Percentiles rank a stretch among this genome's conserved stretches.
Conservation (phyloP, 805 yeast genomes). For the Candida silvatica region DNA sequence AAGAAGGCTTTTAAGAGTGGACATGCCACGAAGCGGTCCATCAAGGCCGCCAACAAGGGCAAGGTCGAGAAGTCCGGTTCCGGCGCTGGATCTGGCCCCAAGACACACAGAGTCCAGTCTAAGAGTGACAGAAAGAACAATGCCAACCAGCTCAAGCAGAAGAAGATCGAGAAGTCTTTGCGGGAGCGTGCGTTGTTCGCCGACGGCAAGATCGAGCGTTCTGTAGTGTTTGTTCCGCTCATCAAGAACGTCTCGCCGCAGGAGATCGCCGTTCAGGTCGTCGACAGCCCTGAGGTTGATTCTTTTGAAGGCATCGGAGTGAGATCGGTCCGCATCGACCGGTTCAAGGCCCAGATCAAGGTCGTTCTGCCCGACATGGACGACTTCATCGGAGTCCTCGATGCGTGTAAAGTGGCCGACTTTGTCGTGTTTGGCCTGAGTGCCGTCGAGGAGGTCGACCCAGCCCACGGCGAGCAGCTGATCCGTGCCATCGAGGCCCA, state of each 20-base stretch:
- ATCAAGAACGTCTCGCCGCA: conserved; percentile 58
- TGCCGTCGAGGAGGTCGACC: conserved; percentile 76
- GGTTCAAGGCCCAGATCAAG: conserved; percentile 71
- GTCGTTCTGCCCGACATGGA: conserved; percentile 63
- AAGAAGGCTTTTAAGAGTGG: conserved; percentile 89
- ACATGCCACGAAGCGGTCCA: conserved; percentile 82
- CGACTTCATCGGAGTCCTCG: conserved; percentile 63
- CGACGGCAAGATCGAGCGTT: conserved; percentile 67
- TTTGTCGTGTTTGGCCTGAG: conserved; percentile 85
- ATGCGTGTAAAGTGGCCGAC: conserved; percentile 85
- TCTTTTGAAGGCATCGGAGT: conserved; percentile 32
- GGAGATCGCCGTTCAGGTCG: conserved; percentile 43
- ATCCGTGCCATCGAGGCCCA: conserved; percentile 84
- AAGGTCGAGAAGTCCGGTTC: conserved; percentile 64
- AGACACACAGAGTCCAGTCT: conserved; percentile 30
- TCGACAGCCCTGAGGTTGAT: conserved; percentile 27
- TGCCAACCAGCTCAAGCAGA: conserved; percentile 66
- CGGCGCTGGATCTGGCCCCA: conserved; percentile 25
- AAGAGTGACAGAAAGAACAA: conserved; percentile 67
- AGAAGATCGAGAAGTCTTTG: conserved; percentile 56
- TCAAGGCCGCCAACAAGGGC: conserved; percentile 77
- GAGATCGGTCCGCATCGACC: conserved; percentile 40
- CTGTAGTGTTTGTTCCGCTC: conserved; percentile 73
- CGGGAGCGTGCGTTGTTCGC: conserved; percentile 59
- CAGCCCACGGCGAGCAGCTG: conserved; percentile 77